A percentile compares a stretch with the other conserved stretches of the same genome.
phyloP scores from a whole-genome alignment of 257 asterid species.

The Solanum sejunctum region DNA sequence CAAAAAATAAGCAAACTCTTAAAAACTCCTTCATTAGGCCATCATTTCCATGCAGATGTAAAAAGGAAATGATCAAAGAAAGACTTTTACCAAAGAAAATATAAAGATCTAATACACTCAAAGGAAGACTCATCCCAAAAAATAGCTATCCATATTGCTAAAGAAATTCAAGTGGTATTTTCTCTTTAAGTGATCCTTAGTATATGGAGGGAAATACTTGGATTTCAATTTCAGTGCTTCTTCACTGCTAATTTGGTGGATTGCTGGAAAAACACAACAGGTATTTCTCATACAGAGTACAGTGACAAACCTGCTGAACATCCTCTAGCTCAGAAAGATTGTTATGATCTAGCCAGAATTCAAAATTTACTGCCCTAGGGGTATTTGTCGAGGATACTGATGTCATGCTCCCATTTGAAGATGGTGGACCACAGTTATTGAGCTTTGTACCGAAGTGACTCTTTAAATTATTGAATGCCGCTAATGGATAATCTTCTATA shows the following conservation, averaged over 20 bases:
- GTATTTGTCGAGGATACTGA: constrained; percentile 80
- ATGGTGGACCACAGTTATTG: constrained; percentile 69
- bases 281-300: background rate
- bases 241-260: background rate
- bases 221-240: background rate
- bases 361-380: constrained; percentile 74
- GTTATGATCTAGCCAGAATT: constrained; percentile 62
- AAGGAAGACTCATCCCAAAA: background rate
- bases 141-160: background rate
- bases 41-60: background rate
- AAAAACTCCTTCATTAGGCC: background rate
- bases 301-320: constrained; percentile 56
- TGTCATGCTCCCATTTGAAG: constrained; percentile 84
- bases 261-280: background rate
- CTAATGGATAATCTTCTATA: constrained; percentile 66
- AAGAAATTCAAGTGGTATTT: background rate
- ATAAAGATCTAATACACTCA: background rate
- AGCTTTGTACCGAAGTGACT: constrained; percentile 58
- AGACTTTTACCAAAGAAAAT: background rate
- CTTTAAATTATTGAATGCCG: constrained; percentile 48
- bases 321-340: constrained; percentile 67
- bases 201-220: background rate
- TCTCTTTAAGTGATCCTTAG: background rate
- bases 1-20: background rate
- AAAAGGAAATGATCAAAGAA: background rate